Conservation (phyloP, 495 filamentous ascomycete genomes). For the Penicillium verhagenii region DNA sequence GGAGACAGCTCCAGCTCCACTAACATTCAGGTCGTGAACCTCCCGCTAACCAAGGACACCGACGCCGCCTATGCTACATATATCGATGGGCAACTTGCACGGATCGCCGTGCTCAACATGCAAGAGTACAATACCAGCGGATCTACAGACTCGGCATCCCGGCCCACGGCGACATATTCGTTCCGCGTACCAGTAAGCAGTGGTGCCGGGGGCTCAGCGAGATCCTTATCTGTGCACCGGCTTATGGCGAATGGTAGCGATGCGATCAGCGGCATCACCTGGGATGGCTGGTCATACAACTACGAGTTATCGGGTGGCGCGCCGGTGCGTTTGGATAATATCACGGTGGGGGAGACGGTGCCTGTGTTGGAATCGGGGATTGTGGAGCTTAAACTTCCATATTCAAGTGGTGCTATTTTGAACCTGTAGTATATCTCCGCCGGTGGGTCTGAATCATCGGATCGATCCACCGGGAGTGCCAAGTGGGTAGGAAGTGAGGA, state of each 20-base stretch:
- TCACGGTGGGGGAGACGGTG: constrained; percentile 54
- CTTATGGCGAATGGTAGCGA: constrained; percentile 63
- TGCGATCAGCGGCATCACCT: constrained; percentile 60
- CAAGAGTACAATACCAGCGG: constrained; percentile 57
- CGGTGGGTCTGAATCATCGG: too few species aligned
- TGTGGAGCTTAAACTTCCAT: constrained; percentile 48
- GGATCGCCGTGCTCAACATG: constrained; percentile 60
- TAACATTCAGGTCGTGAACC: constrained; percentile 30
- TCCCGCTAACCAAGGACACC: constrained; percentile 41
- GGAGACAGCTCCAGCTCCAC: constrained; percentile 3
- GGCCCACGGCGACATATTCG: constrained; percentile 41
- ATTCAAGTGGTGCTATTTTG: constrained; percentile 50
- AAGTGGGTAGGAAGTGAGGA: too few species aligned
- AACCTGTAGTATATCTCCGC: constrained; percentile 38
- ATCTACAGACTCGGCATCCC: constrained; percentile 11
- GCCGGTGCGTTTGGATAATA: constrained; percentile 56
- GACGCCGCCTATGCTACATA: constrained; percentile 63
- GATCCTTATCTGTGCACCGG: constrained; percentile 39
- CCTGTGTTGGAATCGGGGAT: constrained; percentile 41
- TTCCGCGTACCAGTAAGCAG: constrained; percentile 51
- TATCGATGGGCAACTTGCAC: constrained; percentile 37
- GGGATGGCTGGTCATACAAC: constrained; percentile 63
- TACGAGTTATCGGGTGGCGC: constrained; percentile 55
- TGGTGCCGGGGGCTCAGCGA: constrained; percentile 5
- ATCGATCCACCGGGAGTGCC: background rate